phyloP scores from a whole-genome alignment of 768 basidiomycete genomes.

The Russula sp. region DNA sequence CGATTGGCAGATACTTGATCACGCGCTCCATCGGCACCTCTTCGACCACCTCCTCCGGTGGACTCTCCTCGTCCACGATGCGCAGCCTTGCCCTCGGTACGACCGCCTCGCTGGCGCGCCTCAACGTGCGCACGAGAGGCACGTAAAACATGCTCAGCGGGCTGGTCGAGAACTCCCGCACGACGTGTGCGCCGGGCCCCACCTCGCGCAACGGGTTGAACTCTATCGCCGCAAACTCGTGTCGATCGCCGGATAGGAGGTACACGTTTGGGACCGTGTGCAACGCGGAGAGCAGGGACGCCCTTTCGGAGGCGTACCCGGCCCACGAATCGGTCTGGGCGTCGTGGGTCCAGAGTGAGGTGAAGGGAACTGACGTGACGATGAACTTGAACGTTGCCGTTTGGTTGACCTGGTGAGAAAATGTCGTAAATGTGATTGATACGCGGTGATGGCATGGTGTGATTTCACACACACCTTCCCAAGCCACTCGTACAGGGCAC shows the following conservation, averaged over 20 bases:
- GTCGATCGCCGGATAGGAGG: slow-evolving; percentile 67
- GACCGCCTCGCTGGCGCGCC: slow-evolving; percentile 38
- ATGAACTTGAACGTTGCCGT: slow-evolving; percentile 77
- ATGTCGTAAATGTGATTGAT: neutral
- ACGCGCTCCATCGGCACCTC: slow-evolving; percentile 50
- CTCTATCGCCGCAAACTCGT: slow-evolving; percentile 72
- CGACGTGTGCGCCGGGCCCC: slow-evolving; percentile 31
- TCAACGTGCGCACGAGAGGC: slow-evolving; percentile 52
- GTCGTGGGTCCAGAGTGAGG: slow-evolving; percentile 61
- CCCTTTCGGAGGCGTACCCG: slow-evolving; percentile 54
- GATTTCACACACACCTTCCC: slow-evolving; percentile 34
- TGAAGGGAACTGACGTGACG: slow-evolving; percentile 68
- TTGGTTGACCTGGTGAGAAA: slow-evolving; percentile 45
- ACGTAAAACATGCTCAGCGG: slow-evolving; percentile 68
- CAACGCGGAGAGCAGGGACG: slow-evolving; percentile 48
- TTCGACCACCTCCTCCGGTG: slow-evolving; percentile 28
- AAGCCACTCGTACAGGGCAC: slow-evolving; percentile 59
- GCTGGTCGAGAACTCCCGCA: slow-evolving; percentile 62
- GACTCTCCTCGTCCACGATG: slow-evolving; percentile 26
- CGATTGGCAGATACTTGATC: slow-evolving; percentile 53
- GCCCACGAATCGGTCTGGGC: slow-evolving; percentile 67
- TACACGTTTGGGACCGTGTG: slow-evolving; percentile 66
- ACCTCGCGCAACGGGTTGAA: slow-evolving; percentile 38
- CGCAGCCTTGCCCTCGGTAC: slow-evolving; percentile 34
- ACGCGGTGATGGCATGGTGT: neutral